Percentiles rank a stretch among this genome's conserved stretches.
Evolutionary conservation across 2,329 filamentous ascomycete species (phyloP).

Genomic region (Hysterium pulicare): DNA sequence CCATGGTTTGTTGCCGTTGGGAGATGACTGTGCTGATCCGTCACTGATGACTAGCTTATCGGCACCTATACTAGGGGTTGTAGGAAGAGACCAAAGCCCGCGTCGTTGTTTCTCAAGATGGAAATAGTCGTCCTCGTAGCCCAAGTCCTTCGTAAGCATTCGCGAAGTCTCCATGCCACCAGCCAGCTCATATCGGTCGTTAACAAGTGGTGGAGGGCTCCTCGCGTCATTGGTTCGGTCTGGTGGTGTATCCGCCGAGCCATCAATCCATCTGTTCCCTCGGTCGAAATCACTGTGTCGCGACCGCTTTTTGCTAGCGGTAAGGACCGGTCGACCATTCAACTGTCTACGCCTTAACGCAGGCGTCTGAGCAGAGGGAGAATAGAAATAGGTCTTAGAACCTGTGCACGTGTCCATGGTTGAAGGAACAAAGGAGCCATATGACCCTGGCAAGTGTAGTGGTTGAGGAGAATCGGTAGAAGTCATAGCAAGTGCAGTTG

Average conservation of each 20-base stretch:
- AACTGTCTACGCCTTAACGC: constrained; percentile 5
- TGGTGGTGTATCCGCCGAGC: constrained; percentile 1
- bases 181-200: constrained; percentile 50
- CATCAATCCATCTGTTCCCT: neutral
- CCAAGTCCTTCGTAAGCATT: constrained; percentile 33
- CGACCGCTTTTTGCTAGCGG: constrained; percentile 9
- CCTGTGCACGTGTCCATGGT: constrained; percentile 5
- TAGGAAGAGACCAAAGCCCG: constrained; percentile 33
- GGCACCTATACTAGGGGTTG: constrained; percentile 19
- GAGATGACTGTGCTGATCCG: constrained; percentile 14
- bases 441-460: constrained; percentile 6
- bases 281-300: constrained; percentile 4
- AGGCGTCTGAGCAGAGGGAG: constrained; percentile 3
- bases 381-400: constrained; percentile 2
- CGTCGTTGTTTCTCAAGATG: constrained; percentile 32
- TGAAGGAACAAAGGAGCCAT: constrained; percentile 5
- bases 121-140: constrained; percentile 43
- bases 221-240: constrained; percentile 19
- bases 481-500: neutral
- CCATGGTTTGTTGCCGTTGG: constrained; percentile 25
- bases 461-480: constrained; percentile 3
- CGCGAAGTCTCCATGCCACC: constrained; percentile 50
- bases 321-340: constrained; percentile 2
- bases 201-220: constrained; percentile 47
- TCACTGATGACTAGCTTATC: constrained; percentile 5